phyloP scores from a whole-genome alignment of 495 filamentous ascomycete species.

The Trichoderma virens region DNA sequence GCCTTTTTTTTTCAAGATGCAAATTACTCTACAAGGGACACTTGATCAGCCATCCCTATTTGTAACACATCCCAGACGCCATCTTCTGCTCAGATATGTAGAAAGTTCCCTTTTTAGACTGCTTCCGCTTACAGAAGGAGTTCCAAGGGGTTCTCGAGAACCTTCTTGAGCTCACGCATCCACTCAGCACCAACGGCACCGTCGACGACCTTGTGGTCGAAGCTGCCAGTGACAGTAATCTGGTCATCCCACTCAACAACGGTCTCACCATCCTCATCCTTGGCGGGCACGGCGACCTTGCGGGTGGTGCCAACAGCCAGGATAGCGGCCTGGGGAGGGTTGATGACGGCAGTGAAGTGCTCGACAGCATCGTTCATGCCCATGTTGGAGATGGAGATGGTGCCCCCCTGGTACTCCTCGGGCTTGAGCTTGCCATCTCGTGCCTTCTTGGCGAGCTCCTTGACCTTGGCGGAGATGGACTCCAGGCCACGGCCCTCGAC shows the following conservation, averaged over 20 bases:
- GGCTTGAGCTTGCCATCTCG: constrained; percentile 98
- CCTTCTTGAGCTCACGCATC: constrained; percentile 95
- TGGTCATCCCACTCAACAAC: constrained; percentile 91
- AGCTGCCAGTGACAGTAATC: constrained; percentile 87
- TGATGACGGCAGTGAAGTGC: constrained; percentile 98
- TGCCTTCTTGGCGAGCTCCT: constrained; percentile 93
- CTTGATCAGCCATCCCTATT: background rate
- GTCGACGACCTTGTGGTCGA: constrained; percentile 88
- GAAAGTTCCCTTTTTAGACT: background rate
- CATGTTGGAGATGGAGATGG: constrained; percentile 99
- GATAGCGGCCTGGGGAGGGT: constrained; percentile 95
- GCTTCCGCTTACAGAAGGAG: constrained; percentile 61
- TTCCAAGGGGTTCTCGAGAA: constrained; percentile 93
- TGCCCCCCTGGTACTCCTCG: constrained; percentile 98
- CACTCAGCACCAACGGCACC: constrained; percentile 96
- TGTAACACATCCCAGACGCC: constrained; percentile 5
- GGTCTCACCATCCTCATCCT: constrained; percentile 71
- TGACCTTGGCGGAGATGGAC: constrained; percentile 79
- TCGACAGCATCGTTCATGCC: constrained; percentile 97
- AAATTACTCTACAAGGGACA: too few species aligned
- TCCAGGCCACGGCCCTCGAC: constrained; percentile 78
- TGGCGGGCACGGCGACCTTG: constrained; percentile 86
- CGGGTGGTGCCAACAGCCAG: constrained; percentile 88
- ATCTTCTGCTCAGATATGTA: background rate
- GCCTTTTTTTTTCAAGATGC: too few species aligned